Evolutionary conservation across 73 alveolate species (phyloP), one percentile per base, ranked within the genome.

Genomic region (Symbiodinium pilosum): DNA sequence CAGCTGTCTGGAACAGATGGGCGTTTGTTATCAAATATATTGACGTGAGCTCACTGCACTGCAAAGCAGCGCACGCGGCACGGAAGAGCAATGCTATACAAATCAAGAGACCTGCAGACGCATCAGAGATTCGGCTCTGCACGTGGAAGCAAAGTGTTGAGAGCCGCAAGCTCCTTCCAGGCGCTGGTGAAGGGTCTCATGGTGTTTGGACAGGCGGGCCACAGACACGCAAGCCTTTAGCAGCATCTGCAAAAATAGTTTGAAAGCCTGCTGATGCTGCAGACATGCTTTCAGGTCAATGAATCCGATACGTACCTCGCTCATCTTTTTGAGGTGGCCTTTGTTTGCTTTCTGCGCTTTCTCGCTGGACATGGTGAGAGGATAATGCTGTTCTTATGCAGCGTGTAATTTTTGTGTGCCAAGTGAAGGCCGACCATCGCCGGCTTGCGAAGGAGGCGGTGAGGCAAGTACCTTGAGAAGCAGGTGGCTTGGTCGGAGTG

Each of bases 171-270:
- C 73, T 54, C 73, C 32, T n/a, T 54, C 32, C 18, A 88, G 95
- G 95, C 95, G 24, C 84, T 88, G 69, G 95, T 88, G 51, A 88
- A 88, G 41, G 95, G 87, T 11, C 44, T 91, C 28, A 9, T 71
- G 87, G 88, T 69, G 38, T 87, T 71, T 38, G 51, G 97, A 30
- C 97, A 91, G 97, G 97, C 39, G 75, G 21, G 36, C 34, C 24
- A 9, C 11, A 73, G 9, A 52, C 26, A n/a, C n/a, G n/a, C n/a
- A n/a, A n/a, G n/a, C n/a, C n/a, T n/a, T 43, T 28, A 20, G 42
- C 36, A 39, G 54, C 54, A 3, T 34, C 24, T 85, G 34, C 18
- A 38, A 36, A 30, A 18, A 30, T 8, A 18, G 12, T 43, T 0
- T n/a, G 1, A 20, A 8, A 34, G 41, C 28, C 83, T 64, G 8